These are phyloP conservation scores for Talaromyces marneffei DNA, from an alignment of 2,329 filamentous ascomycete genomes.

Conservation along the genomic window DNA sequence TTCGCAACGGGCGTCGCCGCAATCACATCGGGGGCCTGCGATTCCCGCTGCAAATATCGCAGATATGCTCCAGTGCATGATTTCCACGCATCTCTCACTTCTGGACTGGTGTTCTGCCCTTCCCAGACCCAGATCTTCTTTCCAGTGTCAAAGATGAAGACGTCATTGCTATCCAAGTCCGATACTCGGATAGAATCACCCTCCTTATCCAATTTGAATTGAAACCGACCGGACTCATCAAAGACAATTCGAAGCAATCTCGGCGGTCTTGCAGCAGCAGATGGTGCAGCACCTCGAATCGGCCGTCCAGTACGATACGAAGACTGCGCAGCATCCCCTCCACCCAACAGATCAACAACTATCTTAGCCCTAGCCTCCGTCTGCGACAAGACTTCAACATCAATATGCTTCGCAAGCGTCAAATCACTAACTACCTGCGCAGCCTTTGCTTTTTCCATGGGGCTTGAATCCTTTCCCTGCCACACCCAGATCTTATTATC, in stretches of 20 bases:
- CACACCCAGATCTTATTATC: slow-evolving; percentile 63
- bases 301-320: slow-evolving; percentile 43
- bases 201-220: slow-evolving; percentile 56
- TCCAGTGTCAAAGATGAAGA: slow-evolving; percentile 58
- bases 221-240: slow-evolving; percentile 51
- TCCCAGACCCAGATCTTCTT: slow-evolving; percentile 62
- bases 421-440: slow-evolving; percentile 56
- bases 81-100: slow-evolving; percentile 55
- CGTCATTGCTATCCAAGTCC: slow-evolving; percentile 55
- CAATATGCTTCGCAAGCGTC: slow-evolving; percentile 55
- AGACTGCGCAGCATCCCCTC: slow-evolving; percentile 38
- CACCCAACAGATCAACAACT: slow-evolving; percentile 54
- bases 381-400: slow-evolving; percentile 61
- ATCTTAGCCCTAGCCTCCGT: slow-evolving; percentile 44
- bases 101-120: slow-evolving; percentile 52
- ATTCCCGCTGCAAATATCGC: slow-evolving; percentile 3
- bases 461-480: slow-evolving; percentile 60
- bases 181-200: slow-evolving; percentile 40
- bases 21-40: slow-evolving; percentile 7
- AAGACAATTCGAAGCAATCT: slow-evolving; percentile 53
- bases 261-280: slow-evolving; percentile 23
- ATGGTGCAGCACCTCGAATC: slow-evolving; percentile 23
- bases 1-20: slow-evolving; percentile 17
- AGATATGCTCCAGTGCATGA: slow-evolving; percentile 6
- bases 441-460: slow-evolving; percentile 64